Evolutionary conservation across 257 asterid species (phyloP).

Genomic region (Solanum dulcamara): DNA sequence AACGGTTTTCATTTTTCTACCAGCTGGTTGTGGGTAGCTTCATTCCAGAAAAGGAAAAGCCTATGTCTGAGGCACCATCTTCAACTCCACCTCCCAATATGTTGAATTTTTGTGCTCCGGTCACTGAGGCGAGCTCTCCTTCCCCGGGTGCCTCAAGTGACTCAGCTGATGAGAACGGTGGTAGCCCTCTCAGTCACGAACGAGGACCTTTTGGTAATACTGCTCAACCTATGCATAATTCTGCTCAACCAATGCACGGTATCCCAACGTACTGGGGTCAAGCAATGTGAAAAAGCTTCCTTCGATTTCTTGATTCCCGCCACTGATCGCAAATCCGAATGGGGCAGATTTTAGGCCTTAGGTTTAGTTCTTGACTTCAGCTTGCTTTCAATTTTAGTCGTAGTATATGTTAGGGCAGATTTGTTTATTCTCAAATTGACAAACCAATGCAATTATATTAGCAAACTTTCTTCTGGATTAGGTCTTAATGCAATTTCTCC

Average conservation of each 20-base stretch:
- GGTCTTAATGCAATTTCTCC: neutral
- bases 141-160: conserved; percentile 56
- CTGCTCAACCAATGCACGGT: conserved; percentile 32
- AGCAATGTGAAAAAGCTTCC: conserved; percentile 45
- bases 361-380: neutral
- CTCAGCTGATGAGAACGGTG: conserved; percentile 49
- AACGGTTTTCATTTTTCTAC: neutral
- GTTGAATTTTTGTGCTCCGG: conserved; percentile 36
- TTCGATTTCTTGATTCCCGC: neutral
- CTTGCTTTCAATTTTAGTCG: neutral
- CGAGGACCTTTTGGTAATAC: conserved; percentile 22
- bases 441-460: neutral
- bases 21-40: conserved; percentile 84
- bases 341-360: neutral
- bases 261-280: conserved; percentile 49
- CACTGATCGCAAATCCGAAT: neutral
- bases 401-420: neutral
- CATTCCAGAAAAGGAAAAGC: conserved; percentile 51
- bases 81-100: conserved; percentile 22
- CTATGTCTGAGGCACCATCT: conserved; percentile 25
- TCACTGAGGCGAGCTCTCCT: conserved; percentile 24
- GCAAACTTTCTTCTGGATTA: neutral
- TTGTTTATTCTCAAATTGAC: neutral
- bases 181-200: conserved; percentile 31
- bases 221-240: conserved; percentile 26